Evolutionary conservation across 306 rosid species (phyloP), one percentile per base, ranked within the genome.

Genomic region (Vigna angularis): DNA sequence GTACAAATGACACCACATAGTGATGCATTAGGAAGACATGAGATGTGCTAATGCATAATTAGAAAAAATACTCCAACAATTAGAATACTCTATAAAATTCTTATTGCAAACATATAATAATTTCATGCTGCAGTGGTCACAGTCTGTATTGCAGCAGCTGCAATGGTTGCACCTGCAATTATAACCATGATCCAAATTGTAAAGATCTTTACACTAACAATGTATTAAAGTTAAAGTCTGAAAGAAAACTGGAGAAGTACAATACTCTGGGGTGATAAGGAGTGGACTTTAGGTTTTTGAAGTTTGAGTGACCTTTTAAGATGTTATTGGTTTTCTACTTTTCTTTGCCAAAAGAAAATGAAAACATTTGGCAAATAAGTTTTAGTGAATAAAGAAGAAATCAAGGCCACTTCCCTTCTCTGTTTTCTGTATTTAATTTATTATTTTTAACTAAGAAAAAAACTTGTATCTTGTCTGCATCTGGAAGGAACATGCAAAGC

Each of bases 331-430:
- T 45, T 50, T 65, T 15, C 58, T 18, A 52, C 2, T 3, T 52
- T 52, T 76, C 26, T 6, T 20, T 48, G 53, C 45, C 50, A 45
- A 44, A 55, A 65, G 15, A 67, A 50, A 36, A 52, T 36, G 56
- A 61, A 75, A 61, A 51, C 16, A n/a, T 52, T 51, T 34, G 45
- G 14, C 45, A 51, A 26, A 11, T 62, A 12, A 38, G 66, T 36
- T 22, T 66, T 70, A 55, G 53, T 47, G 57, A 30, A 30, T 28
- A 61, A 14, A 47, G 36, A 52, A 64, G 24, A 65, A 38, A 28
- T 49, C 26, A 38, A 47, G 47, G 58, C 68, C 32, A 3, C 42
- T 22, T 47, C 57, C 42, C 9, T 68, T 26, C 20, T 67, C 7
- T 7, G 59, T 9, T 55, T 30, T 55, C 61, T 55, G 30, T 69